Percentiles rank a stretch among this genome's conserved stretches.
phyloP scores from a whole-genome alignment of 345 rosid genomes.

The Boechera retrofracta region DNA sequence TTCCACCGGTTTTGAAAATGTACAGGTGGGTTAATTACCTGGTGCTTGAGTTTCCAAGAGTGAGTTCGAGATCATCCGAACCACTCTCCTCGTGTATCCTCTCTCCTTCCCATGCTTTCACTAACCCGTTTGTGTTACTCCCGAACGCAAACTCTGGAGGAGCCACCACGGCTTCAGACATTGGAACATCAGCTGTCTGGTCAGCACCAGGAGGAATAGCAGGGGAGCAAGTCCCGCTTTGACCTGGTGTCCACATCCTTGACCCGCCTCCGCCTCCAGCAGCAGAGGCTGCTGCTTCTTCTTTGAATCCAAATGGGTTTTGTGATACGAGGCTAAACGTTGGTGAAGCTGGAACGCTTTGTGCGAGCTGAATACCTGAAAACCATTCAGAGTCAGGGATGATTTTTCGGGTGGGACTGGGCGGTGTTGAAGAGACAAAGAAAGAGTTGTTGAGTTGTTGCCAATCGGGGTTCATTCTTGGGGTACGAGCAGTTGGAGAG shows the following conservation, averaged over 20 bases:
- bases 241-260: constrained; percentile 92
- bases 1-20: constrained; percentile 23
- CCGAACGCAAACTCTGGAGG: constrained; percentile 91
- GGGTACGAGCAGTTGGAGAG: constrained; percentile 89
- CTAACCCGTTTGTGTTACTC: constrained; percentile 64
- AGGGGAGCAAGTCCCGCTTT: constrained; percentile 96
- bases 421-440: constrained; percentile 89
- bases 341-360: constrained; percentile 82
- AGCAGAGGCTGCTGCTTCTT: constrained; percentile 59
- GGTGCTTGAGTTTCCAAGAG: constrained; percentile 88
- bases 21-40: constrained; percentile 49
- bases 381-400: constrained; percentile 90
- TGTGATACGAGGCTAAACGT: constrained; percentile 85
- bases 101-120: constrained; percentile 99
- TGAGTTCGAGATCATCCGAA: constrained; percentile 95
- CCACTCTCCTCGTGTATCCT: constrained; percentile 91
- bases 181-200: constrained; percentile 82
- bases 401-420: constrained; percentile 81
- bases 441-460: constrained; percentile 66
- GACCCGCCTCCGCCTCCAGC: constrained; percentile 60
- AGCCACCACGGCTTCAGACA: constrained; percentile 63
- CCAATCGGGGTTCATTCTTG: constrained; percentile 67
- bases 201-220: constrained; percentile 75
- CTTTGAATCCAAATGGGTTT: constrained; percentile 78
- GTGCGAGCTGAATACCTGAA: constrained; percentile 75